Evolutionary conservation across 768 basidiomycete genomes (phyloP), one percentile per base, ranked within the genome.

Genomic region (Kwoniella europaea): DNA sequence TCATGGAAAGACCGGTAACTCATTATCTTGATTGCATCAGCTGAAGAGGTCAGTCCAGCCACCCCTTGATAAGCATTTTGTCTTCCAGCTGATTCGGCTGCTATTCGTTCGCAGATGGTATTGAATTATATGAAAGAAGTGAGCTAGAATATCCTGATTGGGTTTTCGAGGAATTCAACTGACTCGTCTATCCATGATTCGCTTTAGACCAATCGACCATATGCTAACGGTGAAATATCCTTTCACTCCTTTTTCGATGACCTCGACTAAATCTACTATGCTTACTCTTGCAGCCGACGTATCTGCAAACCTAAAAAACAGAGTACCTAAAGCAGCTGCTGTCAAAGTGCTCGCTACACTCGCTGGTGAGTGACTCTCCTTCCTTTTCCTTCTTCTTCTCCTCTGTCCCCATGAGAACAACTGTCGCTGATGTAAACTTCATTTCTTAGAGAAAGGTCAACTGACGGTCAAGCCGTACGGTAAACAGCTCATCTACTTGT

Each of bases 201-300:
- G 58, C 46, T 56, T 44, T 77, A 94, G 92, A 92, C 93, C 89
- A 96, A 96, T 83, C 88, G 93, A n/a, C 93, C 93, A 6, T 95
- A 90, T 78, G 93, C 93, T 9, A 93, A 92, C 54, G 82, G 85
- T 83, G 70, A 70, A 75, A 63, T 10, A 27, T 35, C 22, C 63
- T 22, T 46, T 44, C 16, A 43, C 22, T 18, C 29, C 29, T 29
- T 29, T 29, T 29, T 29, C 29, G 27, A 15, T 67, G 43, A 53
- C 29, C 4, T 22, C 20, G n/a, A 43, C 13, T 5, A 18, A 18
- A 35, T 54, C 22, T n/a, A 53, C n/a, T n/a, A 53, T 35, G 2
- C 50, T 27, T 41, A 16, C 29, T 20, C 20, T 15, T 29, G 3
- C 70, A 71, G 93, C 94, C 44, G 94, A 97, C 81, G 90, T 96